A percentile compares a stretch with the other conserved stretches of the same genome.
Evolutionary conservation across 129 eudicot species (phyloP).

Genomic region (Mikania micrantha): DNA sequence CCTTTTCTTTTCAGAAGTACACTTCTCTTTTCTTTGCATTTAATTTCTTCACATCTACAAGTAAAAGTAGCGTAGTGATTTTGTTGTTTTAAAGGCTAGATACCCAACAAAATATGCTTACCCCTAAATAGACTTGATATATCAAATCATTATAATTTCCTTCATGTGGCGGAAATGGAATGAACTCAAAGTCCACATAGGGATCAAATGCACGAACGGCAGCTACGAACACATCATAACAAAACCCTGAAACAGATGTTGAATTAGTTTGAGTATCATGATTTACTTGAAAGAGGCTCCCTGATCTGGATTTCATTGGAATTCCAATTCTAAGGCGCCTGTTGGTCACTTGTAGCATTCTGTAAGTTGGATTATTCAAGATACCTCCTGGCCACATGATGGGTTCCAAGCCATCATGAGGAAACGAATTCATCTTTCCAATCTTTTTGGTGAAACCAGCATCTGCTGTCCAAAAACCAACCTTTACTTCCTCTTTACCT

Average conservation of each 20-base stretch:
- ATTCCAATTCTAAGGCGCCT: constrained; percentile 33
- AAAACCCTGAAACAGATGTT: constrained; percentile 12
- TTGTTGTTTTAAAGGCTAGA: no score
- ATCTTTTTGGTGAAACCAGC: constrained; percentile 22
- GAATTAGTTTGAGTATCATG: constrained; percentile 9
- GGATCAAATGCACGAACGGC: neutral
- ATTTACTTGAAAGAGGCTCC: constrained; percentile 5
- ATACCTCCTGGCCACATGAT: constrained; percentile 40
- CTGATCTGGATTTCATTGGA: neutral
- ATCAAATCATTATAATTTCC: constrained; percentile 5
- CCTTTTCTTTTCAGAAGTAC: no score
- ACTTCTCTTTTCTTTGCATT: no score
- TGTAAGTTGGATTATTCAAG: constrained; percentile 18
- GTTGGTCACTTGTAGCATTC: constrained; percentile 6
- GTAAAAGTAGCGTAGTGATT: no score
- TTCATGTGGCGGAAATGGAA: constrained; percentile 20
- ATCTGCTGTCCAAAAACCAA: constrained; percentile 46
- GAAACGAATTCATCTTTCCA: neutral
- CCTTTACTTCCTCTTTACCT: constrained; percentile 19
- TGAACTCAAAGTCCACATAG: neutral
- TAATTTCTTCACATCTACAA: no score
- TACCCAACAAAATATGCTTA: no score
- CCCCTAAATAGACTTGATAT: neutral
- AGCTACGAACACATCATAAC: constrained; percentile 35
- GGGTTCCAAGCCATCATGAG: neutral